Conservation (phyloP, 257 asterid species). For the Nicotiana undulata region DNA sequence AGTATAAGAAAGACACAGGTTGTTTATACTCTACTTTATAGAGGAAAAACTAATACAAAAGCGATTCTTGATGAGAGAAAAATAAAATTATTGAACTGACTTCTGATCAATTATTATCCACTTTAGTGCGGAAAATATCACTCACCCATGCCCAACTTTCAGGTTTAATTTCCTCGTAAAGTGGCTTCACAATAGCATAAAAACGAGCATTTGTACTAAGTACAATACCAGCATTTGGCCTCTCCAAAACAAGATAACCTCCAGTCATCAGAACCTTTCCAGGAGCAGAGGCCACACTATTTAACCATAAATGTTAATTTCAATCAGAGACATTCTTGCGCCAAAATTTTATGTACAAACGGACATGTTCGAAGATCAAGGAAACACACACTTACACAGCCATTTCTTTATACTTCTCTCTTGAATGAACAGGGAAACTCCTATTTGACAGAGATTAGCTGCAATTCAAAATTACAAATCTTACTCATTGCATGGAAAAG, state of each 20-base stretch:
- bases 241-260: constrained; percentile 90
- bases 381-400: constrained; percentile 15
- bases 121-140: not conserved
- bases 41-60: not conserved
- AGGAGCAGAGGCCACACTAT: constrained; percentile 95
- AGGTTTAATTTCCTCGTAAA: constrained; percentile 49
- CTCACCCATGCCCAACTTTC: constrained; percentile 94
- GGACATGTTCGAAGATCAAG: not conserved
- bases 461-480: not conserved
- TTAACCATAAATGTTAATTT: constrained; percentile 11
- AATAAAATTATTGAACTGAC: not conserved
- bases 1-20: not conserved
- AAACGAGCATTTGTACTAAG: constrained; percentile 95
- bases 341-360: not conserved
- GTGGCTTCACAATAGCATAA: constrained; percentile 84
- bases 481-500: not conserved
- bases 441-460: not conserved
- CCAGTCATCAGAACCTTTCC: constrained; percentile 99
- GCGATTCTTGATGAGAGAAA: not conserved
- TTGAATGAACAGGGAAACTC: not conserved
- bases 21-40: not conserved
- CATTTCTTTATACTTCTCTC: constrained; percentile 12
- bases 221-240: constrained; percentile 95
- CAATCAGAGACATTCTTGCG: not conserved
- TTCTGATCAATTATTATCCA: not conserved